These are phyloP conservation scores for Skeletonema tropicum DNA, from an alignment of 108 stramenopile species.

Conservation along the genomic window DNA sequence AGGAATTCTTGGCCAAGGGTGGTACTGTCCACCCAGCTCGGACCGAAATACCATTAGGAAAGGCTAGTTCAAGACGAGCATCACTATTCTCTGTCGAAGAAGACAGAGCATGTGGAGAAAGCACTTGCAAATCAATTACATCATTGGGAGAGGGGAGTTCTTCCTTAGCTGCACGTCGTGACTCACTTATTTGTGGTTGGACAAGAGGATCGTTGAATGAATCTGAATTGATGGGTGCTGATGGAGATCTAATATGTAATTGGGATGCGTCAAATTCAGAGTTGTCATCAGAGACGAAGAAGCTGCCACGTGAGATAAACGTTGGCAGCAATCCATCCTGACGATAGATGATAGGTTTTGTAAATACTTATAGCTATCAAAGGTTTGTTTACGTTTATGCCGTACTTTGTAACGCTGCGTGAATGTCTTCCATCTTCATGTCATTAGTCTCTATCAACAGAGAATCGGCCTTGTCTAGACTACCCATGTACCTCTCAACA, in stretches of 20 bases:
- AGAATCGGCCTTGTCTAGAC: slow-evolving; percentile 43
- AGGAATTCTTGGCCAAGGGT: background rate
- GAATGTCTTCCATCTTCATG: slow-evolving; percentile 78
- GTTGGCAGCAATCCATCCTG: background rate
- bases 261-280: background rate
- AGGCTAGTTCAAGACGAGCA: background rate
- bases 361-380: background rate
- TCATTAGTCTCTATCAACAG: slow-evolving; percentile 70
- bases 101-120: background rate
- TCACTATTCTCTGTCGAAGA: background rate
- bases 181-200: slow-evolving; percentile 12
- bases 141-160: background rate
- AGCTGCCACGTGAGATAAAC: background rate
- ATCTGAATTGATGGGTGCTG: background rate
- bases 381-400: background rate
- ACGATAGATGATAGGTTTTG: background rate
- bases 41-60: background rate
- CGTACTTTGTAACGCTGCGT: slow-evolving; percentile 58
- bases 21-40: background rate
- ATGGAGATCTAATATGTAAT: slow-evolving; percentile 10
- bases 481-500: slow-evolving; percentile 68
- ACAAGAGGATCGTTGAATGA: background rate
- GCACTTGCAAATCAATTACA: background rate
- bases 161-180: background rate
- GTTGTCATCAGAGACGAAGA: background rate